Evolutionary conservation across 2,329 filamentous ascomycete genomes (phyloP).

Genomic region (Cytospora piceae): DNA sequence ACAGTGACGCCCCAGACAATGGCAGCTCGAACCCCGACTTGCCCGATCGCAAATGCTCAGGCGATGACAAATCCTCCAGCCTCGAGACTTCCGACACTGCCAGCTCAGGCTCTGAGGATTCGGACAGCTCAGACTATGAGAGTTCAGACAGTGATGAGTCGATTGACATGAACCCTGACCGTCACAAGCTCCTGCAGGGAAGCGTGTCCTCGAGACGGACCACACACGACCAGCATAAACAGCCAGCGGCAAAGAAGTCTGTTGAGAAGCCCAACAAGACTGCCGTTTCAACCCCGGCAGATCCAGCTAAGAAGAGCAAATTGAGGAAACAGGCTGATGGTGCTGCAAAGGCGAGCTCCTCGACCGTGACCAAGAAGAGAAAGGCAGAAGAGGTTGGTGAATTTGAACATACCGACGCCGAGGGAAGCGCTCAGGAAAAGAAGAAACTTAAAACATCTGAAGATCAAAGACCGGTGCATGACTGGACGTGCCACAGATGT

Average conservation of each 20-base stretch:
- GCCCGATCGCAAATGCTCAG: too few relatives aligned
- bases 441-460: neutral
- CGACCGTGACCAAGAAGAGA: neutral
- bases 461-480: too few relatives aligned
- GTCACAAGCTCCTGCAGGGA: too few relatives aligned
- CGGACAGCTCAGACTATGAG: neutral
- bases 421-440: neutral
- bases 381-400: neutral
- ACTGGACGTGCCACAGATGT: neutral
- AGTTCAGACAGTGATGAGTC: neutral
- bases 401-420: neutral
- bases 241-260: too few relatives aligned
- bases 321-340: too few relatives aligned
- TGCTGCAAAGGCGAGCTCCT: neutral
- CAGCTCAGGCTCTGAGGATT: neutral
- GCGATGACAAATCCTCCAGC: neutral
- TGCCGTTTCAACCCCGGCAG: too few relatives aligned
- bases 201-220: too few relatives aligned
- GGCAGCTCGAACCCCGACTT: fast-evolving
- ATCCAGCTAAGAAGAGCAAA: neutral
- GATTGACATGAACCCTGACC: too few relatives aligned
- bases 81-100: neutral
- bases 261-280: too few relatives aligned
- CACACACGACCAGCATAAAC: too few relatives aligned
- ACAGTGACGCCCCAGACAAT: too few relatives aligned